Base-by-base conservation (phyloP, 208 protist genomes). In the Crithidia expoeki region DNA sequence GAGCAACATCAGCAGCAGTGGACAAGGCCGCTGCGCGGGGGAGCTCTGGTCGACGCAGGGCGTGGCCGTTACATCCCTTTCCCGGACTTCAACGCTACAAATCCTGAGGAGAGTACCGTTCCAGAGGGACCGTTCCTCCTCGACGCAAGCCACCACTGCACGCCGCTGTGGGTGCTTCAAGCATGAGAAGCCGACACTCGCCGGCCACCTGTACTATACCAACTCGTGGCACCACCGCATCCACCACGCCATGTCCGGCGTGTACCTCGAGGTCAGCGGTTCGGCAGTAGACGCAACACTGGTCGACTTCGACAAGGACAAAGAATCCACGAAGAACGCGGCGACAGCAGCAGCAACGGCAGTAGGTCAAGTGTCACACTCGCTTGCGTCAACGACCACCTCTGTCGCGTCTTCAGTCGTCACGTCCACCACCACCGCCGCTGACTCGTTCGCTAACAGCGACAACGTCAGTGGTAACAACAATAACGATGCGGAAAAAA, bases 141-240 rank as follows among this genome's bases (percentile, higher is more conserved):
- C 27, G 65, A 64, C 23, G 12, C 70, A 7, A 64, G 71, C 25
- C 71, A 69, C 28, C 67, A 80, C 40, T 47, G 52, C n/a, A 72
- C 72, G 16, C 73, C 81, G 21, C 74, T 90, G 33, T 94, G 89
- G n/a, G 89, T 73, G 87, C 55, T 76, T 94, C 27, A 84, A 94
- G 71, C 66, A 80, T 42, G 85, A 85, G 64, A 76, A 91, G 46
- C 89, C 89, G 19, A 81, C 66, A 32, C 27, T 79, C 10, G 85
- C 83, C 27, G 89, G 89, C 0, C 76, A 85, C 21, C 68, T 94
- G 46, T 74, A 76, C 17, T 61, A 83, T 38, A 64, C 66, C n/a
- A 65, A 49, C n/a, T 38, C 55, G 23, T 55, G 58, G 47, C 57
- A 47, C 36, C 91, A 90, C 65, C 83, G 88, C 44, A 55, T 94